phyloP scores from a whole-genome alignment of 2,329 filamentous ascomycete species.

The Mycosphaerella sp. region DNA sequence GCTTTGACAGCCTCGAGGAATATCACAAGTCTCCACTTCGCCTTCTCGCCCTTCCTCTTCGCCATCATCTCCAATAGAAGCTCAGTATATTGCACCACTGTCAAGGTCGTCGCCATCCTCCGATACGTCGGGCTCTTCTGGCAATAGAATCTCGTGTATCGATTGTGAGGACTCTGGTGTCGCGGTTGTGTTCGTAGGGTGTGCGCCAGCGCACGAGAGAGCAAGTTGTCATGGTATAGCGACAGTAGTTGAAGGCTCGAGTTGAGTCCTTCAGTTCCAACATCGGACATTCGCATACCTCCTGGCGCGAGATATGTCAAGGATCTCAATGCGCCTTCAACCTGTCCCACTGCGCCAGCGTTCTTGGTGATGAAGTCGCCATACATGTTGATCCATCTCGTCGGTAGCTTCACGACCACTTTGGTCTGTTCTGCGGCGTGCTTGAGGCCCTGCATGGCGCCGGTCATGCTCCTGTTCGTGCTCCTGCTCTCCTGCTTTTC shows the following conservation, averaged over 20 bases:
- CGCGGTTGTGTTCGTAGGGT: constrained; percentile 46
- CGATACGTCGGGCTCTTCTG: constrained; percentile 64
- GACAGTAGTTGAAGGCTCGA: constrained; percentile 84
- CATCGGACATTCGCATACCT: constrained; percentile 84
- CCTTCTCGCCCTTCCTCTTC: constrained; percentile 72
- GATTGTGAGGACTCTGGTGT: constrained; percentile 50
- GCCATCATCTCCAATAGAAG: constrained; percentile 97
- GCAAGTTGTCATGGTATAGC: constrained; percentile 84
- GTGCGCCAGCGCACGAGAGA: constrained; percentile 58
- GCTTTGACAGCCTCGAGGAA: constrained; percentile 82
- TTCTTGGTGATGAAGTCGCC: constrained; percentile 93
- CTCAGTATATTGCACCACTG: constrained; percentile 91
- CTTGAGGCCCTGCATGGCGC: constrained; percentile 28
- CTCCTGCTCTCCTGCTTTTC: neutral
- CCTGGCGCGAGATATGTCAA: constrained; percentile 93
- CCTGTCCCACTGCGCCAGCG: constrained; percentile 84
- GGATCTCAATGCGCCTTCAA: constrained; percentile 86
- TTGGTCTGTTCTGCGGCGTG: constrained; percentile 30
- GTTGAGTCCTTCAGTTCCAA: constrained; percentile 79
- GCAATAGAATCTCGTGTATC: constrained; percentile 60
- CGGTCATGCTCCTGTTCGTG: constrained; percentile 8
- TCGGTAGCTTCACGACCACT: constrained; percentile 28
- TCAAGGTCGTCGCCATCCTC: constrained; percentile 71
- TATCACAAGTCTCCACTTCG: constrained; percentile 81
- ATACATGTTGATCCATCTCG: constrained; percentile 52